Conservation (phyloP, 768 basidiomycete species). For the Boletus subparvulus region DNA sequence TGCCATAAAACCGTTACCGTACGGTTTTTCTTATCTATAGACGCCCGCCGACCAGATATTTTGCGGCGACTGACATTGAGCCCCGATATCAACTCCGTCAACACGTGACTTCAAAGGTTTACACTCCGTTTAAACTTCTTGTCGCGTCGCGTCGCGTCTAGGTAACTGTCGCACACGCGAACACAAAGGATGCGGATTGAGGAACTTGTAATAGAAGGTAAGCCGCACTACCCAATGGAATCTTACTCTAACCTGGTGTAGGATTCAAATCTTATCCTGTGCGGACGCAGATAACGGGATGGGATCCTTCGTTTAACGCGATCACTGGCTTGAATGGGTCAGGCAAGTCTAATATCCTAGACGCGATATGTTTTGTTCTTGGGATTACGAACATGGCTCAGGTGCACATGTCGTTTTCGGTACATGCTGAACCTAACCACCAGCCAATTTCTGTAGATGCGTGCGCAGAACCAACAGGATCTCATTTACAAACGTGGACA, state of each 20-base stretch:
- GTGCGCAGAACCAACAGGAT: constrained; percentile 93
- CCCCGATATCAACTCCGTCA: no score
- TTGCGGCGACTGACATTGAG: no score
- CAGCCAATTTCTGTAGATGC: constrained; percentile 56
- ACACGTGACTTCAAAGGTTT: constrained; percentile 19
- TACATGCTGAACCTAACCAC: not conserved
- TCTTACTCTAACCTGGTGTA: constrained; percentile 29
- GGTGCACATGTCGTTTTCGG: constrained; percentile 41
- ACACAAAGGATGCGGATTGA: constrained; percentile 79
- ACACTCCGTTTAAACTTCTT: constrained; percentile 26
- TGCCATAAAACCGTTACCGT: not conserved
- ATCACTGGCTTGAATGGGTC: constrained; percentile 96
- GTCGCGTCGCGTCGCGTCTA: constrained; percentile 35
- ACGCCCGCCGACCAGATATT: no score
- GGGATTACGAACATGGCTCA: constrained; percentile 97
- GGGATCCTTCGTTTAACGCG: constrained; percentile 98
- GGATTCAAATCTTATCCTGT: constrained; percentile 99
- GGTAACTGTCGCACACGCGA: not conserved
- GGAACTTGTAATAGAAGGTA: constrained; percentile 92
- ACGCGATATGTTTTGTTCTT: constrained; percentile 98
- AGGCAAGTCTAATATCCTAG: constrained; percentile 98
- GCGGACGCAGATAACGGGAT: constrained; percentile 91
- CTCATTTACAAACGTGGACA: constrained; percentile 99
- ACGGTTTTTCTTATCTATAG: no score
- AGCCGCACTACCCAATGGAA: not conserved